Evolutionary conservation across 352 stramenopile genomes (phyloP), one percentile per base, ranked within the genome.

Genomic region (Pythium dissotocum): DNA sequence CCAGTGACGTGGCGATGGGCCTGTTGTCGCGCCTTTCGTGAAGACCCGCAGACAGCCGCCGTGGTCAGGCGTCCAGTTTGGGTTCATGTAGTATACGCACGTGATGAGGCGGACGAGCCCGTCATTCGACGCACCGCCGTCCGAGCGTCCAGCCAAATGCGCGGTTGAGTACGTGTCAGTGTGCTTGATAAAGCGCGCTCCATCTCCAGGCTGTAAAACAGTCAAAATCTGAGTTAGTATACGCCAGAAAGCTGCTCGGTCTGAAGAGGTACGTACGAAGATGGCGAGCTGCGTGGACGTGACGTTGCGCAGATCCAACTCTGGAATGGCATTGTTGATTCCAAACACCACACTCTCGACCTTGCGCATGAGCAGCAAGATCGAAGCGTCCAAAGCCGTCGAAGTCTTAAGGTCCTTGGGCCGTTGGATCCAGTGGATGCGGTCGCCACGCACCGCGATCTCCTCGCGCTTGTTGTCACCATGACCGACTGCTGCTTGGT

Each of bases 11-110:
- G 21, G 13, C 2, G 54, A 21, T 2, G n/a, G 7, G 12, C 42
- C 48, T 5, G 16, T 32, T 14, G n/a, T 10, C 24, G 33, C 16
- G 44, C 44, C 44, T 65, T 40, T 51, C 36, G 78, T 65, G 63
- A 91, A 89, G 36, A 96, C 68, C 7, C 90, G 82, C 51, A 96
- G 76, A 9, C 87, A 74, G 14, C 89, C 89, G 38, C 77, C 81
- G 54, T 93, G 74, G 13, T 71, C 70, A 5, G 76, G 60, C 2
- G 83, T 66, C 87, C 88, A 97, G 8, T 78, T 48, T 16, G 81
- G 73, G 66, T 96, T 97, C 24, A 97, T 61, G 69, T 97, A 97
- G 61, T 96, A 94, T 1, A 97, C 73, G 33, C 85, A 94, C 12
- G 88, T 97, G 28, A 97, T 61, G 13, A 85, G 70, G 12, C 83